A percentile compares a stretch with the other conserved stretches of the same genome.
Evolutionary conservation across 2,329 filamentous ascomycete genomes (phyloP).

Genomic region (Pseudopithomyces maydicus): DNA sequence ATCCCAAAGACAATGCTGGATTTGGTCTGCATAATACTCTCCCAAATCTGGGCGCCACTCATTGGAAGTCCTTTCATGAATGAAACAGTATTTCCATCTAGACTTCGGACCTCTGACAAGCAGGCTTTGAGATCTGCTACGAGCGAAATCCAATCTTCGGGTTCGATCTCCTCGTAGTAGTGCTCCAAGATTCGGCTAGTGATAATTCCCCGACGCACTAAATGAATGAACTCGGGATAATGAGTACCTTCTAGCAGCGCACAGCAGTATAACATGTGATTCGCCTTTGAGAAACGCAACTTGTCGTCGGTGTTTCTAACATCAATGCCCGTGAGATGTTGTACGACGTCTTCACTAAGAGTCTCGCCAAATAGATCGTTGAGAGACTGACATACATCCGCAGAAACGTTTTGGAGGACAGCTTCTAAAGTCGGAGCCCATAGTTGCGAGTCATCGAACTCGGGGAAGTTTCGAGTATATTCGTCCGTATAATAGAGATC

Average conservation of each 20-base stretch:
- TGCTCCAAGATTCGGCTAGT: background rate
- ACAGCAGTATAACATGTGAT: background rate
- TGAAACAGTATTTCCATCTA: too few species aligned
- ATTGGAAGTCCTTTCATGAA: too few species aligned
- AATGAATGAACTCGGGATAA: background rate
- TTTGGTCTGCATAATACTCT: too few species aligned
- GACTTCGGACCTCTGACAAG: too few species aligned
- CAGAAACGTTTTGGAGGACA: background rate
- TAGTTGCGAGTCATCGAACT: too few species aligned
- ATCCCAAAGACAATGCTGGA: background rate
- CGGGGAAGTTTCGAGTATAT: background rate
- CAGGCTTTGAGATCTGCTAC: too few species aligned
- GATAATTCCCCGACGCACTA: background rate
- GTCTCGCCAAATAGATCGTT: background rate
- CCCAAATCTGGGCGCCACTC: too few species aligned
- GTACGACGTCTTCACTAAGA: background rate
- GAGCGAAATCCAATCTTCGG: too few species aligned
- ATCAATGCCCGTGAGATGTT: background rate
- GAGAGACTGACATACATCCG: background rate
- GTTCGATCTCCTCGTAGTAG: too few species aligned
- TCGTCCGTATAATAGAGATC: background rate
- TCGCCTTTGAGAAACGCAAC: background rate
- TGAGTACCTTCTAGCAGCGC: background rate
- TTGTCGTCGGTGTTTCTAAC: background rate
- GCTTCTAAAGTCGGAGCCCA: background rate